phyloP scores from a whole-genome alignment of 768 basidiomycete species.

The Tephrocybe sp. region DNA sequence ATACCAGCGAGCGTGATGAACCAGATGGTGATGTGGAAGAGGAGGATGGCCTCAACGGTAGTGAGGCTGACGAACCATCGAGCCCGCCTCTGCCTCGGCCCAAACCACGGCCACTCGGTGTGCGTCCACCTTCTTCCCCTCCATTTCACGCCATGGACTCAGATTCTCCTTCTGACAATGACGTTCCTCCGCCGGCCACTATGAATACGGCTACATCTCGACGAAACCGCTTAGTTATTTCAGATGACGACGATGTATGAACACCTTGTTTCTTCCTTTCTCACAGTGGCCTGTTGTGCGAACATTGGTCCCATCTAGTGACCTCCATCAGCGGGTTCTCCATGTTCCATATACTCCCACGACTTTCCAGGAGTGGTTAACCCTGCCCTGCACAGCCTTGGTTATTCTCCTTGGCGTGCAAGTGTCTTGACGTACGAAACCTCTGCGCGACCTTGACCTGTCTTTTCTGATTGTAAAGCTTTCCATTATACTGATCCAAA shows the following conservation, averaged over 20 bases:
- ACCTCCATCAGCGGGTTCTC: too few species aligned
- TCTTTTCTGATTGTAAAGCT: too few species aligned
- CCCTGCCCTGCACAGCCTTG: too few species aligned
- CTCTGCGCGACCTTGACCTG: too few species aligned
- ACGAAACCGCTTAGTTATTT: slow-evolving; percentile 31
- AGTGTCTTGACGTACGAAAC: too few species aligned
- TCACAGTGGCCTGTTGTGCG: too few species aligned
- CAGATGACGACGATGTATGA: slow-evolving; percentile 31
- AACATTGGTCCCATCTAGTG: too few species aligned
- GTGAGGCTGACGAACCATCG: slow-evolving; percentile 1
- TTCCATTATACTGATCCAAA: too few species aligned
- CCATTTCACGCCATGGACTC: background rate
- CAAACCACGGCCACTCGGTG: slow-evolving; percentile 33
- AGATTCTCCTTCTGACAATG: slow-evolving; percentile 1
- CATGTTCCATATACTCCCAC: too few species aligned
- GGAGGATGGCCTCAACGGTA: slow-evolving; percentile 22
- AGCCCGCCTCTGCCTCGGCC: slow-evolving; percentile 37
- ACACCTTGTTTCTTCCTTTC: background rate
- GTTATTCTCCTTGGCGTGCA: too few species aligned
- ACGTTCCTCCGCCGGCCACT: slow-evolving; percentile 8
- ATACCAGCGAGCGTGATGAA: slow-evolving; percentile 16
- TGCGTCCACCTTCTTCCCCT: slow-evolving; percentile 1
- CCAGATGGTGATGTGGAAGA: slow-evolving; percentile 20
- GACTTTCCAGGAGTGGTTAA: too few species aligned
- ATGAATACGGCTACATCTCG: slow-evolving; percentile 14